Conservation (phyloP, 2,329 filamentous ascomycete species). For the Penicillium sumatraense region DNA sequence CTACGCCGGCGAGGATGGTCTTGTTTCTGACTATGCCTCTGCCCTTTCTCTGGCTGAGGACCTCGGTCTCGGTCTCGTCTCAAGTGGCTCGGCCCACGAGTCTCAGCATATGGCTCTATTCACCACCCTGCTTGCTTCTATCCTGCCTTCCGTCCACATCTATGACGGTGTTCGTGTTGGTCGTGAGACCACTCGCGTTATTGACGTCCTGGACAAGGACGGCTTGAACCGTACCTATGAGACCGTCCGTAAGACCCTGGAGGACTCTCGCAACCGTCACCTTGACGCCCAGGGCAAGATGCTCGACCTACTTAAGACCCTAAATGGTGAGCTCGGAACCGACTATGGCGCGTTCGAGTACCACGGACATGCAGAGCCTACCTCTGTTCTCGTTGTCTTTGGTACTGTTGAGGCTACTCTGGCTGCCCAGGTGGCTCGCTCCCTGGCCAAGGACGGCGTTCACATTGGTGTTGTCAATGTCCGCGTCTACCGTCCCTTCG, state of each 20-base stretch:
- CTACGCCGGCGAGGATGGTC: conserved; percentile 70
- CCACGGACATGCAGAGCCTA: conserved; percentile 77
- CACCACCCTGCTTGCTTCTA: conserved; percentile 75
- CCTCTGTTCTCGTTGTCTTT: conserved; percentile 87
- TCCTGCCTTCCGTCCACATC: conserved; percentile 82
- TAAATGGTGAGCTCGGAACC: conserved; percentile 92
- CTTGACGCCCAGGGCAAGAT: conserved; percentile 73
- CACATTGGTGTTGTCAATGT: conserved; percentile 90
- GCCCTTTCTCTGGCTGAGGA: conserved; percentile 85
- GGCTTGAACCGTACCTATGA: conserved; percentile 72
- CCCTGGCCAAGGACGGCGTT: conserved; percentile 72
- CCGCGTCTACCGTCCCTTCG: conserved; percentile 90
- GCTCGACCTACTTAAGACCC: conserved; percentile 70
- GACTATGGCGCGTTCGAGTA: conserved; percentile 95
- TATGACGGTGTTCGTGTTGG: conserved; percentile 86
- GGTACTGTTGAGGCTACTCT: conserved; percentile 89
- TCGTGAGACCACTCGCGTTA: conserved; percentile 78
- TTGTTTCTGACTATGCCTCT: conserved; percentile 85
- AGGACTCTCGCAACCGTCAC: conserved; percentile 69
- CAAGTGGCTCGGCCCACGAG: conserved; percentile 86
- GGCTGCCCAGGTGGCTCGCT: conserved; percentile 76
- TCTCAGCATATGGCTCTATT: conserved; percentile 95
- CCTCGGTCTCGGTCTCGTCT: conserved; percentile 82
- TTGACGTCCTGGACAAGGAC: conserved; percentile 76
- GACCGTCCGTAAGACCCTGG: conserved; percentile 65